These are phyloP conservation scores for Phaeosphaeria sp. DNA, from an alignment of 2,329 filamentous ascomycete species.

Conservation along the genomic window DNA sequence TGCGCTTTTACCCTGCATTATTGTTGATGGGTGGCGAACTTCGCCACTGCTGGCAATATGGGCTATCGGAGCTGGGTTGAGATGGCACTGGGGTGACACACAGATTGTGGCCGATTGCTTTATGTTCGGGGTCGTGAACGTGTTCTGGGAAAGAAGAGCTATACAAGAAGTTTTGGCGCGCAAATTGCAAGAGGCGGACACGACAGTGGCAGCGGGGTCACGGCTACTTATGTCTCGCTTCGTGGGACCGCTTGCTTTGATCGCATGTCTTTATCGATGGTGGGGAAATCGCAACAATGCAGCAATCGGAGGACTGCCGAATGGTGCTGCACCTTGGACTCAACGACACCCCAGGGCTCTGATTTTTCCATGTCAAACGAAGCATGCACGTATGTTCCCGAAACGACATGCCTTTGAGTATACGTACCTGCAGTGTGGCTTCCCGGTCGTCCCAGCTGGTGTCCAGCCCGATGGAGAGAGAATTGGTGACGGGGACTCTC, in stretches of 20 bases:
- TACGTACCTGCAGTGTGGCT: conserved; percentile 72
- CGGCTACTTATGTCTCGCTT: conserved; percentile 8
- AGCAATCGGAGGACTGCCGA: not conserved
- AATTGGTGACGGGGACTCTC: conserved; percentile 26
- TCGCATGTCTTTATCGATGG: conserved; percentile 6
- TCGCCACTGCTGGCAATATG: conserved; percentile 31
- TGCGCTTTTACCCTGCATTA: conserved; percentile 6
- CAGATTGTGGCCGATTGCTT: conserved; percentile 28
- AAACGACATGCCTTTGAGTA: conserved; percentile 73
- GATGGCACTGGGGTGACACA: conserved; percentile 24
- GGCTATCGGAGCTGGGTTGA: conserved; percentile 21
- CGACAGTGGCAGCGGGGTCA: not conserved
- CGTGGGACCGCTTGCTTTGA: conserved; percentile 18
- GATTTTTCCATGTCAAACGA: conserved; percentile 70
- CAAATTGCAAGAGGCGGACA: conserved; percentile 15
- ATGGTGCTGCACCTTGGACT: conserved; percentile 11
- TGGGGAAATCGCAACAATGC: not conserved
- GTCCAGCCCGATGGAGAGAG: conserved; percentile 24
- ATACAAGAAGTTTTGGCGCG: conserved; percentile 12
- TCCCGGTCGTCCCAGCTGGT: conserved; percentile 70
- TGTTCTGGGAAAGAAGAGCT: conserved; percentile 11
- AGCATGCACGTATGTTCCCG: conserved; percentile 71
- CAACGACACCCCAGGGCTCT: conserved; percentile 41
- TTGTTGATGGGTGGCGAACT: conserved; percentile 15
- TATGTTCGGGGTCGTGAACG: conserved; percentile 18